These are phyloP conservation scores for Fraxinus angustifolia DNA, from an alignment of 305 asterid genomes.

Conservation along the genomic window DNA sequence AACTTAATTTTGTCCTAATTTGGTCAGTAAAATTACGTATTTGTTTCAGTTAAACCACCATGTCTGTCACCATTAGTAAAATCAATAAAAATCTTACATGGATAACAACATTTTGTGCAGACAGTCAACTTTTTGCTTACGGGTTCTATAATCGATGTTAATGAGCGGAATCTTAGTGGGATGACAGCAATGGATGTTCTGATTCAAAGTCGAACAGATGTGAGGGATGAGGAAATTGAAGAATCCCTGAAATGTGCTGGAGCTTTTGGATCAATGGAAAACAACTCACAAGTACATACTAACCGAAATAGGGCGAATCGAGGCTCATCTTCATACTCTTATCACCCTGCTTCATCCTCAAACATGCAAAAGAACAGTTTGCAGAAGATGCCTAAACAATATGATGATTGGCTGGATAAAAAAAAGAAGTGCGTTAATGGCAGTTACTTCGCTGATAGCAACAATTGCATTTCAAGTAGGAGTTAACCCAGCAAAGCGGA, in stretches of 20 bases:
- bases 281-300: too few relatives aligned
- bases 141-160: constrained; percentile 16
- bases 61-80: neutral
- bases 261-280: neutral
- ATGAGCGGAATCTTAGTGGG: constrained; percentile 24
- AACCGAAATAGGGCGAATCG: neutral
- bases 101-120: constrained; percentile 14
- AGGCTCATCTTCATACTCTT: neutral
- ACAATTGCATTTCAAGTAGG: constrained; percentile 24
- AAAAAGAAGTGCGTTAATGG: too few relatives aligned
- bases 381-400: neutral
- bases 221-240: constrained; percentile 30
- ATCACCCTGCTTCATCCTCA: neutral
- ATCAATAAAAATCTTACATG: neutral
- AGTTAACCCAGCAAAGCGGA: constrained; percentile 21
- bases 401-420: neutral
- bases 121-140: constrained; percentile 23
- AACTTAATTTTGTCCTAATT: neutral
- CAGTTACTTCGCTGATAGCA: too few relatives aligned
- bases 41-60: neutral
- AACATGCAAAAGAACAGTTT: neutral
- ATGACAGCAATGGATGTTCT: constrained; percentile 33
- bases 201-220: constrained; percentile 27
- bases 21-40: neutral
- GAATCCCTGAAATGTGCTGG: constrained; percentile 26